phyloP scores from a whole-genome alignment of 2,329 filamentous ascomycete genomes.

The Paracoccidioides brasiliensis region DNA sequence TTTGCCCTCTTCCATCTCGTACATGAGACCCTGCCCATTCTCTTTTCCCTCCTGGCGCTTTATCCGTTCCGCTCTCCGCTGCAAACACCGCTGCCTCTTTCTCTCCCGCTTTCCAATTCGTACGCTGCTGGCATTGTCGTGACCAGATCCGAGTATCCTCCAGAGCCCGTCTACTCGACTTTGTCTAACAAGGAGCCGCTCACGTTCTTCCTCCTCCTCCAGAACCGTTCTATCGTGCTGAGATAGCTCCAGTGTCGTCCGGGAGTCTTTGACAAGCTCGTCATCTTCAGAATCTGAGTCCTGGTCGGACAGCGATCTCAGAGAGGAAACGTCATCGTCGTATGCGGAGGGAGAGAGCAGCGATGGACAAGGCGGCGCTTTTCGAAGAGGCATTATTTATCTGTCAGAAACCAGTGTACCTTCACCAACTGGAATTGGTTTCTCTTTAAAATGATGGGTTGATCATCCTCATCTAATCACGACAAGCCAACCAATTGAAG shows the following conservation, averaged over 20 bases:
- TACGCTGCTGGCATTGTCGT: slow-evolving; percentile 32
- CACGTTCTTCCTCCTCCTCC: slow-evolving; percentile 56
- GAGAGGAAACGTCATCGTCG: slow-evolving; percentile 55
- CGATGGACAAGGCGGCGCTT: slow-evolving; percentile 23
- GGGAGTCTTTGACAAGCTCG: slow-evolving; percentile 49
- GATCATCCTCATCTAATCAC: background rate
- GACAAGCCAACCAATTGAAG: too few relatives aligned
- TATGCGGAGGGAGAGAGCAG: slow-evolving; percentile 52
- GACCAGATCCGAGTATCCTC: slow-evolving; percentile 26
- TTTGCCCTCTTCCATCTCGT: slow-evolving; percentile 76
- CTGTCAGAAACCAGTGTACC: too few relatives aligned
- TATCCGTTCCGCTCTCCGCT: slow-evolving; percentile 26
- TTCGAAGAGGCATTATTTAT: slow-evolving; percentile 9
- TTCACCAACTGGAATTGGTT: too few relatives aligned
- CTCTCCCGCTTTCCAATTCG: slow-evolving; percentile 41
- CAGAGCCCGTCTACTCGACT: slow-evolving; percentile 25
- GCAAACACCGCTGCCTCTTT: slow-evolving; percentile 36
- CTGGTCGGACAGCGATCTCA: slow-evolving; percentile 51
- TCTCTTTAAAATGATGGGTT: background rate
- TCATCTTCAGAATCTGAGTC: slow-evolving; percentile 68
- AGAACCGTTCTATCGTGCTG: slow-evolving; percentile 58
- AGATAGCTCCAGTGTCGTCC: slow-evolving; percentile 56
- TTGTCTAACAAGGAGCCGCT: slow-evolving; percentile 33
- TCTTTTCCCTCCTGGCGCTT: slow-evolving; percentile 38
- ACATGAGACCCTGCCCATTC: slow-evolving; percentile 65